Conservation (phyloP, 345 rosid genomes). For the Raphanus sativus region DNA sequence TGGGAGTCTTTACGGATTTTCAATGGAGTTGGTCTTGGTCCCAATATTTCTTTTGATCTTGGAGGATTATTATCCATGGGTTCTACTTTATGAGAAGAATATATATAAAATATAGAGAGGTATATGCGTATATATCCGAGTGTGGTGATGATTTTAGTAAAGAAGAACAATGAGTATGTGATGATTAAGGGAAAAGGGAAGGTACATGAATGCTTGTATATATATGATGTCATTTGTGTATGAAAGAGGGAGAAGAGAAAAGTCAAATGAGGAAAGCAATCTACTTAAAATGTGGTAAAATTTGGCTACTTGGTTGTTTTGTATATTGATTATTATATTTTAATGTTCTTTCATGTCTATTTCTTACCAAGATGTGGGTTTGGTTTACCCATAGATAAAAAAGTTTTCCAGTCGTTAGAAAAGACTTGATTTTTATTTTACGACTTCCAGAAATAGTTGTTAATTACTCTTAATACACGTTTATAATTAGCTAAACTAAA, state of each 20-base stretch:
- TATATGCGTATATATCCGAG: not conserved
- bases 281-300: constrained; percentile 35
- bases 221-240: constrained; percentile 29
- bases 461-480: not conserved
- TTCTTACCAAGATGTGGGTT: constrained; percentile 32
- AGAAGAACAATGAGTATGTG: constrained; percentile 31
- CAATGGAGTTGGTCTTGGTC: constrained; percentile 76
- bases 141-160: constrained; percentile 21
- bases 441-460: not conserved
- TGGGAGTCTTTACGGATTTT: constrained; percentile 69
- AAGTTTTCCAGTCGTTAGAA: constrained; percentile 23
- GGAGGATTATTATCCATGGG: constrained; percentile 56
- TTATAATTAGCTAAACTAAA: not conserved
- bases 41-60: constrained; percentile 64
- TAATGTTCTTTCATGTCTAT: constrained; percentile 7
- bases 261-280: constrained; percentile 34
- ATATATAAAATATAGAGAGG: not conserved
- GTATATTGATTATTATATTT: constrained; percentile 10
- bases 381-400: constrained; percentile 8
- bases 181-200: constrained; percentile 32
- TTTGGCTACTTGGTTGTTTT: constrained; percentile 34
- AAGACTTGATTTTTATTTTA: constrained; percentile 8
- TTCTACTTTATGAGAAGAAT: constrained; percentile 10
- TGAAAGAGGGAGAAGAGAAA: constrained; percentile 20
- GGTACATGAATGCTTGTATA: constrained; percentile 20